Base-by-base conservation (phyloP, 1,284 basidiomycete species). In the Boletus smithii region DNA sequence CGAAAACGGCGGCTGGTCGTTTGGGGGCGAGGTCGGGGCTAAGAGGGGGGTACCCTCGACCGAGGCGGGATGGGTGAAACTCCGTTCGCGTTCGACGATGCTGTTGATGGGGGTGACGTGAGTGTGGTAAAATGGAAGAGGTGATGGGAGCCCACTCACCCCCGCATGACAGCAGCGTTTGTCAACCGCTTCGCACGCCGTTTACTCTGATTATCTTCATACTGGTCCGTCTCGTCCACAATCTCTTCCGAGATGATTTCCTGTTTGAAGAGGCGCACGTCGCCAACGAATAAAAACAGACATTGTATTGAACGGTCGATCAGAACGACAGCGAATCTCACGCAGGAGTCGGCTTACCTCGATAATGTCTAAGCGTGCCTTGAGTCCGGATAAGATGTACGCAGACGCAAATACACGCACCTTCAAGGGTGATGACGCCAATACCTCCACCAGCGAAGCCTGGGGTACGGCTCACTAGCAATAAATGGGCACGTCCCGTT, bases 401-500 rank as follows among this genome's bases (percentile, higher is more conserved):
- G n/a, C 9, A 24, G 9, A 8, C n/a, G 10, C 3, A 5, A 9
- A 13, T 1, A 8, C 10, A 42, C 54, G 31, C 54, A 82, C 85
- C 85, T 76, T 90, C 88, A 5, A 89, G 76, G 0, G 87, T 90
- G 47, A 91, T 78, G 2, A 92, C 84, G 27, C 91, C 91, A 24
- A 92, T 75, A 2, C 84, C 93, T 34, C 93, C 93, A 14, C 86
- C 85, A 5, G 83, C 74, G 35, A 77, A 68, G 0, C 94, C 94
- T 0, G 94, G 94, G 0, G 88, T 88, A 10, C 75, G 75, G 56
- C 88, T 93, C 30, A 99, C 81, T 20, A 99, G 73, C 18, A 99
- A 75, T 54, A 98, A 76, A 69, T 99, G 95, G 0, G 93, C 91
- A 42, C 94, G 84, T 7, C 95, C 95, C 3, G 93, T 95, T 76